phyloP scores from a whole-genome alignment of 805 yeast species.

The Kuraishia borneana region DNA sequence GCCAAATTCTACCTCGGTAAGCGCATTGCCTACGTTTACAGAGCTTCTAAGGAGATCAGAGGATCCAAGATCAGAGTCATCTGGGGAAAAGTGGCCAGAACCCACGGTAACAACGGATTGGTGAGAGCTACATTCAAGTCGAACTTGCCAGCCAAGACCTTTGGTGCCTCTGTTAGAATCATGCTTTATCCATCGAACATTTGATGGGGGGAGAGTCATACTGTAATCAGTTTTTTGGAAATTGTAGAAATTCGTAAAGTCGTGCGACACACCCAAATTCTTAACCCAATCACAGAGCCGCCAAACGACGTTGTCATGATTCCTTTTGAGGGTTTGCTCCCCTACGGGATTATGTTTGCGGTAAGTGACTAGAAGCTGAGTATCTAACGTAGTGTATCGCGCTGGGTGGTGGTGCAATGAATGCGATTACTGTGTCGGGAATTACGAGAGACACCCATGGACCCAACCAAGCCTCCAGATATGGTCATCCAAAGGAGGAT shows the following conservation, averaged over 20 bases:
- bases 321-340: slow-evolving; percentile 61
- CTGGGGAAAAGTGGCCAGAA: slow-evolving; percentile 99
- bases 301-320: slow-evolving; percentile 26
- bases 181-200: slow-evolving; percentile 99
- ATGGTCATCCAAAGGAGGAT: slow-evolving; percentile 25
- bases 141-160: slow-evolving; percentile 99
- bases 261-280: neutral
- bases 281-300: neutral
- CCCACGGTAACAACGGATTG: slow-evolving; percentile 97
- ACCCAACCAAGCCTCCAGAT: slow-evolving; percentile 20
- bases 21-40: slow-evolving; percentile 99
- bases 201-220: slow-evolving; percentile 35
- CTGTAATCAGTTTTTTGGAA: slow-evolving; percentile 2
- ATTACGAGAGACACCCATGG: slow-evolving; percentile 18
- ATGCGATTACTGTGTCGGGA: slow-evolving; percentile 15
- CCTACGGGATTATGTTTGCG: slow-evolving; percentile 45
- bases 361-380: slow-evolving; percentile 19
- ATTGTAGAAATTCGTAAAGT: neutral
- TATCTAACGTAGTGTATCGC: slow-evolving; percentile 26
- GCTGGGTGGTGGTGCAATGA: slow-evolving; percentile 41
- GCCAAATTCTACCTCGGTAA: slow-evolving; percentile 99
- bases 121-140: slow-evolving; percentile 98
- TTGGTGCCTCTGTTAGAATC: slow-evolving; percentile 99
- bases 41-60: slow-evolving; percentile 95
- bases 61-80: slow-evolving; percentile 99